Evolutionary conservation across 2,329 filamentous ascomycete genomes (phyloP).

Genomic region (Tolypocladium guangdongense): DNA sequence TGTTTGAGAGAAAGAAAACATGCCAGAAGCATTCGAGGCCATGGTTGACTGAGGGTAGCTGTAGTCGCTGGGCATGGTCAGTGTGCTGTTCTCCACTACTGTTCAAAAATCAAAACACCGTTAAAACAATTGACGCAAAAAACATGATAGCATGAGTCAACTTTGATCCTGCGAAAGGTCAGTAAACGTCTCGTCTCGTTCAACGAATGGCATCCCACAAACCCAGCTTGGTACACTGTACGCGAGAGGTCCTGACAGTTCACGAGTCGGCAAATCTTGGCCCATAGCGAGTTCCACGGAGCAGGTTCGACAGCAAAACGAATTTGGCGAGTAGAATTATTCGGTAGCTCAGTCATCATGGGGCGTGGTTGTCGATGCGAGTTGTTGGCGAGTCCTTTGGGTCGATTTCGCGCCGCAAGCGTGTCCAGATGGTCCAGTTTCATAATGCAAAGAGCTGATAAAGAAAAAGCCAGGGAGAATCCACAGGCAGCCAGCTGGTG

Average conservation of each 20-base stretch:
- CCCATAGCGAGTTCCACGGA: background rate
- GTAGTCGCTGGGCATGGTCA: constrained; percentile 46
- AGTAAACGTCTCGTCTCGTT: background rate
- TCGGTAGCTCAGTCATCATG: background rate
- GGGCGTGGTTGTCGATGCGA: background rate
- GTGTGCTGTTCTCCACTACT: constrained; percentile 41
- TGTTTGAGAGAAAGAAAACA: constrained; percentile 50
- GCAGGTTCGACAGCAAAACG: background rate
- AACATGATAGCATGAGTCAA: constrained; percentile 35
- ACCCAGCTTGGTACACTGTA: constrained; percentile 11
- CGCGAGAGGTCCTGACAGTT: background rate
- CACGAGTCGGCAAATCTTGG: background rate
- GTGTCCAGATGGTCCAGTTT: background rate
- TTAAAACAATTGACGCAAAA: constrained; percentile 19
- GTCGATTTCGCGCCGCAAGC: background rate
- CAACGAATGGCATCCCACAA: constrained; percentile 13
- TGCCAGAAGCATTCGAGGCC: constrained; percentile 35
- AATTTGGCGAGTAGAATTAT: background rate
- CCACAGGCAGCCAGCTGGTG: background rate
- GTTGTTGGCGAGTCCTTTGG: background rate
- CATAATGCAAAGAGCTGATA: background rate
- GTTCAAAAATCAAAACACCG: constrained; percentile 6
- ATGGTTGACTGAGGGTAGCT: constrained; percentile 43
- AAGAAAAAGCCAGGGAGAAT: background rate
- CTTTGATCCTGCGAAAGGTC: constrained; percentile 40